Percentiles rank a stretch among this genome's conserved stretches.
These are phyloP conservation scores for Penicillium capsulatum DNA, from an alignment of 2,329 filamentous ascomycete genomes.

Conservation along the genomic window DNA sequence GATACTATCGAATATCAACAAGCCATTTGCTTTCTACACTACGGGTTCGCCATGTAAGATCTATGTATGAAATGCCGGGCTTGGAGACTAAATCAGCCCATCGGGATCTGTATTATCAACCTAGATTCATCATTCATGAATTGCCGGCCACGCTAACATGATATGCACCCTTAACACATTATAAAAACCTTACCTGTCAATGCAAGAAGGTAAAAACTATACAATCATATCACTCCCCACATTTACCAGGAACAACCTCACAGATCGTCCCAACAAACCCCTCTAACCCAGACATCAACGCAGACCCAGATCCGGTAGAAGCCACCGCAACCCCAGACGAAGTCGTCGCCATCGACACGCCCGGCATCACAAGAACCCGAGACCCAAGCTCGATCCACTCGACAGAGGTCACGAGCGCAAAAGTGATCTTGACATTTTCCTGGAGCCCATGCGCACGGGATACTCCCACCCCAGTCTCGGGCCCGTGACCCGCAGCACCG, in stretches of 20 bases:
- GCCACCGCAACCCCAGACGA: conserved; percentile 47
- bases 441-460: conserved; percentile 16
- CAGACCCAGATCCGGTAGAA: conserved; percentile 44
- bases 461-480: not conserved
- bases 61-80: too few relatives aligned
- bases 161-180: too few relatives aligned
- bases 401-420: conserved; percentile 54
- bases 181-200: too few relatives aligned
- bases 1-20: conserved; percentile 3
- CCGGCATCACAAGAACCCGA: conserved; percentile 58
- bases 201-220: not conserved
- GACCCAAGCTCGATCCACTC: conserved; percentile 57
- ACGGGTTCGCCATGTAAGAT: not conserved
- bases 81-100: too few relatives aligned
- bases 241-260: conserved; percentile 27
- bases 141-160: too few relatives aligned
- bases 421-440: conserved; percentile 46
- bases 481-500: conserved; percentile 5
- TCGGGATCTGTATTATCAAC: too few relatives aligned
- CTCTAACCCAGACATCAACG: conserved; percentile 51
- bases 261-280: conserved; percentile 55
- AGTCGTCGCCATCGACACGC: conserved; percentile 48
- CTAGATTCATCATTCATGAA: too few relatives aligned
- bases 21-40: conserved; percentile 5
- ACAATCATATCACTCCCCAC: not conserved